A percentile compares a stretch with the other conserved stretches of the same genome.
These are phyloP conservation scores for Exophiala calicioides DNA, from an alignment of 2,329 filamentous ascomycete genomes.

Conservation along the genomic window DNA sequence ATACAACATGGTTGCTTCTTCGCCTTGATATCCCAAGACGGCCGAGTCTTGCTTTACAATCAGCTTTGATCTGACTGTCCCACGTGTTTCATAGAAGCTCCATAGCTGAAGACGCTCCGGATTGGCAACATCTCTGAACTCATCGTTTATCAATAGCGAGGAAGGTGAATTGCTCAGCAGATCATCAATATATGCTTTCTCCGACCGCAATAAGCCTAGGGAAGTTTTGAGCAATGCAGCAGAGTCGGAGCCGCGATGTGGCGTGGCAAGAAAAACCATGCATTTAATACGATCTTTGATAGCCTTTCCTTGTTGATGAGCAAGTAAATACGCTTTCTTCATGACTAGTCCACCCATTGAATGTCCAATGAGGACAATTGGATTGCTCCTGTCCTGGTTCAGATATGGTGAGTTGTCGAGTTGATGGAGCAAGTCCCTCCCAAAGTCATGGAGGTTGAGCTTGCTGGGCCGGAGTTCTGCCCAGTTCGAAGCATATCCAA, in stretches of 20 bases:
- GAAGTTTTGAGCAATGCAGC: neutral
- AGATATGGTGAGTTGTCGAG: slow-evolving; percentile 5
- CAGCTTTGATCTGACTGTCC: slow-evolving; percentile 23
- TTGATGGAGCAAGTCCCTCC: neutral
- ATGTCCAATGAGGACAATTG: slow-evolving; percentile 28
- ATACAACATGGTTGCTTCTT: slow-evolving; percentile 36
- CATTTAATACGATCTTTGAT: neutral
- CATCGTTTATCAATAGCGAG: slow-evolving; percentile 3
- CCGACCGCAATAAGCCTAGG: slow-evolving; percentile 1
- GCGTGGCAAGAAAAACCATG: slow-evolving; percentile 2
- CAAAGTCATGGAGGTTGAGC: slow-evolving; percentile 1
- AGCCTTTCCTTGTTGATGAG: slow-evolving; percentile 1
- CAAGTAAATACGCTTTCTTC: slow-evolving; percentile 30
- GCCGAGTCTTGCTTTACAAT: slow-evolving; percentile 40
- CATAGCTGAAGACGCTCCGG: neutral
- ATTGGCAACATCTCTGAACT: slow-evolving; percentile 2
- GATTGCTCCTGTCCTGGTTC: neutral
- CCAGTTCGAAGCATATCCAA: slow-evolving; percentile 5
- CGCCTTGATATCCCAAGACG: slow-evolving; percentile 35
- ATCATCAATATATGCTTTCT: neutral
- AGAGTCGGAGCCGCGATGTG: neutral
- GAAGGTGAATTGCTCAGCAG: neutral
- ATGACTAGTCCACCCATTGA: slow-evolving; percentile 35
- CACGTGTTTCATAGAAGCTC: slow-evolving; percentile 6
- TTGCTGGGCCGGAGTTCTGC: neutral